Evolutionary conservation across 768 basidiomycete genomes (phyloP), one percentile per base, ranked within the genome.

Genomic region (Termitomyces sp.): DNA sequence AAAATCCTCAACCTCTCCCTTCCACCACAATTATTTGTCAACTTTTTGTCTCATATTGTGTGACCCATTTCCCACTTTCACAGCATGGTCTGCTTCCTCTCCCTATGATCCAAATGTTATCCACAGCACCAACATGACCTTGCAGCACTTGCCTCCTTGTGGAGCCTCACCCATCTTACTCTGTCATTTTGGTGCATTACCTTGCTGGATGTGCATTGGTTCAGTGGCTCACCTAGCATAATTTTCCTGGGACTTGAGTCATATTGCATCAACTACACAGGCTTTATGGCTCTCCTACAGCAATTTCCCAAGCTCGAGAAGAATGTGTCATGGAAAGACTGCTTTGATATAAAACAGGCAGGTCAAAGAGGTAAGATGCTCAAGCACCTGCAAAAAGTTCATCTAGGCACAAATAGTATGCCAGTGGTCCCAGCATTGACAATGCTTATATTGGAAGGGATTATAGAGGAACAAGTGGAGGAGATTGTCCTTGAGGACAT

Each of bases 1-100:
- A 44, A 53, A 16, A 28, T 53, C 30, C 57, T 57, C 42, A 47
- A 59, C 39, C 52, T 59, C 30, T 56, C 61, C 34, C 61, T 48
- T 17, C 55, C 61, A 1, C 54, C 19, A 17, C 32, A 47, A 37
- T 37, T 45, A 3, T 39, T 56, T 19, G 25, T 48, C 11, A 16
- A 14, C 28, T 52, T 56, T n/a, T 25, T 58, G 30, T 39, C 34
- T 39, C 50, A 52, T 39, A 39, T 53, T 37, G 28, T 50, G 12
- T 17, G n/a, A n/a, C 53, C 54, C 11, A 11, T 30, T 12, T 59
- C 58, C 27, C 35, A 41, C 21, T 56, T 59, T 40, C 57, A 56
- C 32, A 47, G 19, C 1, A 56, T 41, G 11, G 32, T 56, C 16
- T 41, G 46, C 41, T 28, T 19, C 14, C 51, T 61, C 28, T 39